A percentile compares a stretch with the other conserved stretches of the same genome.
Evolutionary conservation across 345 rosid genomes (phyloP).

Genomic region (Zanthoxylum bungeanum): DNA sequence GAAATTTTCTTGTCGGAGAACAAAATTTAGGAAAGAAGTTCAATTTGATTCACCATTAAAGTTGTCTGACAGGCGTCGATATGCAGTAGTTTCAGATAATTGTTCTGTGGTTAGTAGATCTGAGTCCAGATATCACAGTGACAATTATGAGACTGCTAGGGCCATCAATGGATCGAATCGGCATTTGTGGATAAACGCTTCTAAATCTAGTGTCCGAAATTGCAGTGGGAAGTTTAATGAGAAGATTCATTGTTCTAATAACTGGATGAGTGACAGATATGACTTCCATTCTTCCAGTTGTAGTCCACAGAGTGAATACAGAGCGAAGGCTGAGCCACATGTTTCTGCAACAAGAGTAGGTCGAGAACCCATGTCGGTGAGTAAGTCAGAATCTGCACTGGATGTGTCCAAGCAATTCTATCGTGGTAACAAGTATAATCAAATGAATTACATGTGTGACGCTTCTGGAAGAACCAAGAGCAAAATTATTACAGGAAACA

Average conservation of each 20-base stretch:
- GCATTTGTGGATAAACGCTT: slow-evolving; percentile 43
- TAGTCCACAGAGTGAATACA: slow-evolving; percentile 49
- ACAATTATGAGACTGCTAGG: slow-evolving; percentile 51
- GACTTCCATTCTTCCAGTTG: slow-evolving; percentile 63
- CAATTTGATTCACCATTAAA: slow-evolving; percentile 46
- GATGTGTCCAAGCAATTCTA: slow-evolving; percentile 62
- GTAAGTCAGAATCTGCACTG: slow-evolving; percentile 46
- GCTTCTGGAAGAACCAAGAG: slow-evolving; percentile 53
- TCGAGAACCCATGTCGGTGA: slow-evolving; percentile 45
- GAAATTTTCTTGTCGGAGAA: slow-evolving; percentile 49
- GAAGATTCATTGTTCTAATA: slow-evolving; percentile 50
- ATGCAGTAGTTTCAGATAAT: slow-evolving; percentile 45
- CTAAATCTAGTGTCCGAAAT: slow-evolving; percentile 47
- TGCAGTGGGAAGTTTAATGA: slow-evolving; percentile 50
- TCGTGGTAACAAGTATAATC: slow-evolving; percentile 51
- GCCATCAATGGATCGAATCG: slow-evolving; percentile 46
- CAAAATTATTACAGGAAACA: slow-evolving; percentile 39
- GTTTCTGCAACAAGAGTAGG: slow-evolving; percentile 46
- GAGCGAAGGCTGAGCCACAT: slow-evolving; percentile 53
- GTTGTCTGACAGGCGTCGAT: slow-evolving; percentile 61
- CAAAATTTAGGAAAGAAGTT: slow-evolving; percentile 50
- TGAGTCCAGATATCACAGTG: slow-evolving; percentile 53
- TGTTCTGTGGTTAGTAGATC: slow-evolving; percentile 38
- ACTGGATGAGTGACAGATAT: slow-evolving; percentile 50
- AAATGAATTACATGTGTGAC: slow-evolving; percentile 44